Evolutionary conservation across 2,329 filamentous ascomycete genomes (phyloP).

Genomic region (Daldinia sp.): DNA sequence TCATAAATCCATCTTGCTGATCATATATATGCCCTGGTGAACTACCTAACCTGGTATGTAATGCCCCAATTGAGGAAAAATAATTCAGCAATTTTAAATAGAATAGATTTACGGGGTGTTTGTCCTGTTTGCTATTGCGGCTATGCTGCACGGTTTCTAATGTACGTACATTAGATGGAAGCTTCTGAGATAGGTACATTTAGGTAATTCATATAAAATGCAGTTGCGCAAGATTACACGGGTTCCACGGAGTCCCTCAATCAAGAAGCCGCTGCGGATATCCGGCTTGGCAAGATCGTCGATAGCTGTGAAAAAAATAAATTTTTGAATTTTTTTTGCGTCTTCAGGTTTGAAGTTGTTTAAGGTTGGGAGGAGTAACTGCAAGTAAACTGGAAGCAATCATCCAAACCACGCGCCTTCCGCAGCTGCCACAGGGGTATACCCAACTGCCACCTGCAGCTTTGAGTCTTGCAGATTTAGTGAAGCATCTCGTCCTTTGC

Average conservation of each 20-base stretch:
- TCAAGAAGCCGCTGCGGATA: conserved; percentile 31
- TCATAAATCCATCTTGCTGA: not conserved
- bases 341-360: conserved; percentile 24
- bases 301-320: conserved; percentile 20
- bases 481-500: conserved; percentile 5
- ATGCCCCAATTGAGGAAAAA: too few species aligned
- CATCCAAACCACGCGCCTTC: conserved; percentile 4
- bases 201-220: conserved; percentile 12
- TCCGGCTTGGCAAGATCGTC: conserved; percentile 39
- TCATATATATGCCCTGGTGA: not conserved
- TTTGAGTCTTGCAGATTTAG: conserved; percentile 14
- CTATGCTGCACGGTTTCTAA: not conserved
- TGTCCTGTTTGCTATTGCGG: not conserved
- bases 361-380: conserved; percentile 16
- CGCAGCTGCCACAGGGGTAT: conserved; percentile 24
- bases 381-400: conserved; percentile 15
- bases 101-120: too few species aligned
- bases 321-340: too few species aligned
- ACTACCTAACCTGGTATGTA: too few species aligned
- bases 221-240: conserved; percentile 33
- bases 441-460: conserved; percentile 13
- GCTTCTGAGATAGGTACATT: too few species aligned
- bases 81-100: too few species aligned
- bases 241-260: conserved; percentile 24
- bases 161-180: too few species aligned